Conservation (phyloP, 2,329 filamentous ascomycete species). For the Xylaria sp. region DNA sequence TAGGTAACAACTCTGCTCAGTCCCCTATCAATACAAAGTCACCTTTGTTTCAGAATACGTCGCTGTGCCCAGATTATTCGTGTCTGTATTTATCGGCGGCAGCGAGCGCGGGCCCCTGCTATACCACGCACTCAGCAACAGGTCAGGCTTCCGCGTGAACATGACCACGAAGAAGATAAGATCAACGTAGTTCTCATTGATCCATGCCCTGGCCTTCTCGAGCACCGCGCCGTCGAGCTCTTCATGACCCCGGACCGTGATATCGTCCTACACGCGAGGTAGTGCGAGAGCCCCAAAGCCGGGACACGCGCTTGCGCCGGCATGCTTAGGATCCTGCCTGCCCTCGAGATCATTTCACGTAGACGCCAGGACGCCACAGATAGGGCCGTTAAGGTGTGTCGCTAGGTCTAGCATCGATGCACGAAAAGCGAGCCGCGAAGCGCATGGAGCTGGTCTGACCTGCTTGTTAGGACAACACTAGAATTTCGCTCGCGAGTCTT, state of each 20-base stretch:
- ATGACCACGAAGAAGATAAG: too few relatives aligned
- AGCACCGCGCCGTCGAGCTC: too few relatives aligned
- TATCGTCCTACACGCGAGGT: too few relatives aligned
- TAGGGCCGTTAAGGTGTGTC: conserved; percentile 80
- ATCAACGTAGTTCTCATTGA: too few relatives aligned
- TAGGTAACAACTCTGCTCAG: conserved; percentile 59
- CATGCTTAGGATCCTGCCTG: conserved; percentile 49
- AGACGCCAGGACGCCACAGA: conserved; percentile 77
- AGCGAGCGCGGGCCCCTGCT: conserved; percentile 76
- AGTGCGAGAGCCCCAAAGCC: conserved; percentile 41
- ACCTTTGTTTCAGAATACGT: conserved; percentile 55
- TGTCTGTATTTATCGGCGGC: conserved; percentile 83
- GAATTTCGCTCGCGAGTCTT: neutral
- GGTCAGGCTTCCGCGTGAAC: too few relatives aligned
- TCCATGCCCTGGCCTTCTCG: too few relatives aligned
- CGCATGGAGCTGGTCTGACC: conserved; percentile 70
- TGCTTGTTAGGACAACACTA: conserved; percentile 75
- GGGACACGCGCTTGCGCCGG: conserved; percentile 57
- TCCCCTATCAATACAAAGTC: conserved; percentile 66
- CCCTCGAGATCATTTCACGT: conserved; percentile 63
- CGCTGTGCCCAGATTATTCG: conserved; percentile 52
- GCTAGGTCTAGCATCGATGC: conserved; percentile 69
- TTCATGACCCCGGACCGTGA: too few relatives aligned
- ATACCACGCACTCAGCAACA: conserved; percentile 56
- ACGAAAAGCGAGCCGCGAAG: conserved; percentile 86